Percentiles rank a stretch among this genome's conserved stretches.
Evolutionary conservation across 192 early-diverging fungal genomes (phyloP).

Genomic region (Rhizoclosmatium globosum): DNA sequence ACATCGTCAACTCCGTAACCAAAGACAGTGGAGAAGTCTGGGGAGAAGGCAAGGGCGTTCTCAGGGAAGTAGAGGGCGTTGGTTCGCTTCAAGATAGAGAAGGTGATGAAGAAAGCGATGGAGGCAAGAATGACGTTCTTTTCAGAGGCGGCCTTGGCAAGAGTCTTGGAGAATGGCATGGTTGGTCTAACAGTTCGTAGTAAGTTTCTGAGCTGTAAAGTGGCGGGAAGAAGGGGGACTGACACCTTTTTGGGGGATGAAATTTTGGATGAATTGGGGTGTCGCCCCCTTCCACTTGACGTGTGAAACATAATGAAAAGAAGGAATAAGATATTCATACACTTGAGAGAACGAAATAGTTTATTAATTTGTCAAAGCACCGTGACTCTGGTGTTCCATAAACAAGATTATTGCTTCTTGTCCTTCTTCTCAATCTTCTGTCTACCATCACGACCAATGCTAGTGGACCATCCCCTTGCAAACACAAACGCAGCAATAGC

Average conservation of each 20-base stretch:
- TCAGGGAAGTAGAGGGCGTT: conserved; percentile 17
- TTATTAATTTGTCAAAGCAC: too few species aligned
- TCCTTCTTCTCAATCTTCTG: conserved; percentile 37
- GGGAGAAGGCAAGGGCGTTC: not conserved
- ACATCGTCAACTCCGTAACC: not conserved
- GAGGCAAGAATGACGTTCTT: conserved; percentile 21
- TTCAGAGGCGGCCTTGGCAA: conserved; percentile 11
- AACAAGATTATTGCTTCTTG: not conserved
- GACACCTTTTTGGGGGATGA: too few species aligned
- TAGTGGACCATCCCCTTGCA: conserved; percentile 8
- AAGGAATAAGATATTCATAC: too few species aligned
- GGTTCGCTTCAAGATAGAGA: not conserved
- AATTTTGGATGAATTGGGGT: not conserved
- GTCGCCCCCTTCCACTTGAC: too few species aligned
- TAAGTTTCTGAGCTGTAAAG: too few species aligned
- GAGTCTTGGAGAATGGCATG: conserved; percentile 7
- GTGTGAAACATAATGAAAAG: too few species aligned
- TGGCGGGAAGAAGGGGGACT: too few species aligned
- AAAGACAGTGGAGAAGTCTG: not conserved
- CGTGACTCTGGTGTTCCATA: too few species aligned
- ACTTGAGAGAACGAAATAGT: too few species aligned
- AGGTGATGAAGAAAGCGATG: conserved; percentile 8
- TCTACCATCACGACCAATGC: conserved; percentile 37
- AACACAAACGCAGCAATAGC: not conserved
- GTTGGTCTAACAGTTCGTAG: not conserved